These are phyloP conservation scores for Scortechinia acanthostroma DNA, from an alignment of 2,329 filamentous ascomycete genomes.

Conservation along the genomic window DNA sequence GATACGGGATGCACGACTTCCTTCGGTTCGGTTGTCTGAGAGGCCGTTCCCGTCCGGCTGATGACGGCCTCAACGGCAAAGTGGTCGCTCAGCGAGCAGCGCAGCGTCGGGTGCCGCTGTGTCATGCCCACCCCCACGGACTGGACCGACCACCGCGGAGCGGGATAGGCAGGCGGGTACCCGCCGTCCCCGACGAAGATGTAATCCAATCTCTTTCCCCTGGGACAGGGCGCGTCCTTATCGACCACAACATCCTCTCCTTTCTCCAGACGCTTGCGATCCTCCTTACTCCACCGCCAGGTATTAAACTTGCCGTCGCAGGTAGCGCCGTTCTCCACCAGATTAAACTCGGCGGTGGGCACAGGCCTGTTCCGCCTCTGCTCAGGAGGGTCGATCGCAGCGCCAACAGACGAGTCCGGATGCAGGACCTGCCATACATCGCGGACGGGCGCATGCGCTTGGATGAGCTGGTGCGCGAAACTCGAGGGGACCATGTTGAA, in stretches of 20 bases:
- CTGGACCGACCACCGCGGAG: conserved; percentile 59
- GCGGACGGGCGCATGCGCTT: conserved; percentile 66
- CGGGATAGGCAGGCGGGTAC: conserved; percentile 16
- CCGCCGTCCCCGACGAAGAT: conserved; percentile 68
- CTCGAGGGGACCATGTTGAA: conserved; percentile 94
- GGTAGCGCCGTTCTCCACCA: conserved; percentile 75
- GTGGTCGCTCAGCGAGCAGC: conserved; percentile 87
- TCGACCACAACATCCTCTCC: conserved; percentile 58
- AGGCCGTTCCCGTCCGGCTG: conserved; percentile 20
- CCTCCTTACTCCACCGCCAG: conserved; percentile 77
- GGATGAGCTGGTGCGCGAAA: conserved; percentile 76
- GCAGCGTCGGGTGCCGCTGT: conserved; percentile 70
- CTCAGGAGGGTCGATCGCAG: conserved; percentile 20
- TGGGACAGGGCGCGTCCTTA: conserved; percentile 60
- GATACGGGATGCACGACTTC: background rate
- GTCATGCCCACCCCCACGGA: conserved; percentile 72
- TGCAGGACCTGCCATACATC: conserved; percentile 82
- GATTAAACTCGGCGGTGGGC: conserved; percentile 72
- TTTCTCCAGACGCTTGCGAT: conserved; percentile 56
- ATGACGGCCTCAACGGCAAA: conserved; percentile 84
- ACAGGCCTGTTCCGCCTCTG: conserved; percentile 49
- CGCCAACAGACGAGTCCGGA: conserved; percentile 75
- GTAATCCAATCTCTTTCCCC: conserved; percentile 87
- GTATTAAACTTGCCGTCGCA: conserved; percentile 84
- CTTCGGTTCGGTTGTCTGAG: background rate